Evolutionary conservation across 331 rosid genomes (phyloP).

Genomic region (Erythrophleum ivorense): DNA sequence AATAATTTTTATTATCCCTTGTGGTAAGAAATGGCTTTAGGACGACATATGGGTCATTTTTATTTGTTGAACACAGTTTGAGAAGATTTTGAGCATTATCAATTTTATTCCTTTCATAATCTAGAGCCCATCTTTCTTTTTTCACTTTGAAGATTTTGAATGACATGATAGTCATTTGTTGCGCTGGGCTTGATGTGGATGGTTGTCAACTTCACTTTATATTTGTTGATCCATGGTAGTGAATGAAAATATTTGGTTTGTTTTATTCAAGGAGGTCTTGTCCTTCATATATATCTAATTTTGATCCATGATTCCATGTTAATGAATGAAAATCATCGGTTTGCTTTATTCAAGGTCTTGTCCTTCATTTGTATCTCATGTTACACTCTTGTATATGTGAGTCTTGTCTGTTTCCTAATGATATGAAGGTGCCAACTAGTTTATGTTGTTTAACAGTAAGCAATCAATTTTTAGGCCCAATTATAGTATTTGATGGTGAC

Average conservation of each 20-base stretch:
- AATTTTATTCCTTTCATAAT: conserved; percentile 10
- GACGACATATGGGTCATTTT: neutral
- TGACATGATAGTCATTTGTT: conserved; percentile 6
- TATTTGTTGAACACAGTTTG: neutral
- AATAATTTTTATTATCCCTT: conserved; percentile 2
- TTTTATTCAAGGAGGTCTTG: neutral
- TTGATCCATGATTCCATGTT: conserved; percentile 21
- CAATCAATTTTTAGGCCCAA: neutral
- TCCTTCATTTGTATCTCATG: neutral
- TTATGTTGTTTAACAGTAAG: neutral
- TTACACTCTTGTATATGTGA: neutral
- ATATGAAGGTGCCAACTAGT: neutral
- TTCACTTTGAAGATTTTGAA: conserved; percentile 14
- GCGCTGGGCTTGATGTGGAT: conserved; percentile 1
- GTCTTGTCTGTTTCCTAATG: conserved; percentile 6
- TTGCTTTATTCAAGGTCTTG: conserved; percentile 17
- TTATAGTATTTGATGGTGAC: neutral
- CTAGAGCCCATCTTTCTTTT: neutral
- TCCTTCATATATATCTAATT: conserved; percentile 13
- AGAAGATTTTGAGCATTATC: conserved; percentile 11
- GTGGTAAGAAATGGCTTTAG: conserved; percentile 5
- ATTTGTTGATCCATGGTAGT: neutral
- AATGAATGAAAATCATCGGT: conserved; percentile 9
- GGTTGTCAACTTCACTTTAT: conserved; percentile 5
- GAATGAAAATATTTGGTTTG: conserved; percentile 22